Base-by-base conservation (phyloP, 2,329 filamentous ascomycete species). In the Cordyceps sp. region DNA sequence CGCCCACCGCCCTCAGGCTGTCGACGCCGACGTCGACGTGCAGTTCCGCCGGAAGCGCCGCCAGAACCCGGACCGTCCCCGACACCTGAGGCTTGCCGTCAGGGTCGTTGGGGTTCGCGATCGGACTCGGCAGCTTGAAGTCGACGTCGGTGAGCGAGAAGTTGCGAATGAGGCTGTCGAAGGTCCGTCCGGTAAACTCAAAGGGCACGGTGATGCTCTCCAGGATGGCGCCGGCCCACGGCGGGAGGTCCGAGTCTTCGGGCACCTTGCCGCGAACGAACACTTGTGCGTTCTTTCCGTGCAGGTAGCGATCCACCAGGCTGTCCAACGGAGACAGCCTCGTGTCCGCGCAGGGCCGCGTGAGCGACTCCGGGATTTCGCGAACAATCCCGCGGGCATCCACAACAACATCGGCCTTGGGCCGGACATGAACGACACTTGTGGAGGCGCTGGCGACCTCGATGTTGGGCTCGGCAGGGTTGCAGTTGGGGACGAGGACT, bases 71-170 rank as follows among this genome's bases (percentile, higher is more conserved):
- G 29, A 94, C 78, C 15, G 78, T 76, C 4, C 86, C 86, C 20
- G 84, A 93, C 13, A 98, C 75, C 33, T 70, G 75, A 9, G 86
- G 85, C 33, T 78, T 71, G 4, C 78, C 65, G 31, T 77, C 72
- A 0, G 83, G 80, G 10, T 76, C 72, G 35, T 68, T 71, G 0
- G 82, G 81, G 14, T 85, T 74, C 3, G 84, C 82, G 44, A 78
- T 70, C 1, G 82, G 79, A 44, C 85, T 73, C 1, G 90, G 90
- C 29, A 98, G 59, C 30, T 71, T 73, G 52, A 98, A 93, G 45
- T 92, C 74, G 26, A 92, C 83, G 47, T 94, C 71, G 2, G 75
- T 73, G 41, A 96, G 60, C 16, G 84, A 80, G 49, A 96, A 94
- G 43, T 90, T 88, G 42, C 77, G 78, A 48, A 98, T 79, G 13